Percentiles rank a stretch among this genome's conserved stretches.
These are phyloP conservation scores for Diaporthe amygdali DNA, from an alignment of 2,329 filamentous ascomycete species.

Conservation along the genomic window DNA sequence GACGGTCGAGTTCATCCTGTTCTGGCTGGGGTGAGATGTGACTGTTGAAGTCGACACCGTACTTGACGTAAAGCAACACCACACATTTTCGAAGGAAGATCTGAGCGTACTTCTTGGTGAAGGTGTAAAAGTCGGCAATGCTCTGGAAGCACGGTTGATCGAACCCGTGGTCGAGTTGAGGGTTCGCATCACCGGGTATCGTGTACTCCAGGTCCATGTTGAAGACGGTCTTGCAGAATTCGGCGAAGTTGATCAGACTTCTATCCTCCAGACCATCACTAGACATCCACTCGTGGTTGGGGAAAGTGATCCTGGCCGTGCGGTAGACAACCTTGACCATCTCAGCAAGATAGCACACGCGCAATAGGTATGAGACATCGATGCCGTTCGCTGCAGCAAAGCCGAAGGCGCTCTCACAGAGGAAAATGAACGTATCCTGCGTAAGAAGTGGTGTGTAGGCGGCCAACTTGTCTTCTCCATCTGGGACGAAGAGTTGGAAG, in stretches of 20 bases:
- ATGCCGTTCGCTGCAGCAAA: constrained; percentile 70
- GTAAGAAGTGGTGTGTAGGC: constrained; percentile 59
- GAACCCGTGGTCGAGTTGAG: constrained; percentile 46
- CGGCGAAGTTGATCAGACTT: constrained; percentile 58
- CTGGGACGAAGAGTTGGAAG: constrained; percentile 71
- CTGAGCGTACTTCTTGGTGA: constrained; percentile 84
- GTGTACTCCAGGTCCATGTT: constrained; percentile 49
- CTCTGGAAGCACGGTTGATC: constrained; percentile 60
- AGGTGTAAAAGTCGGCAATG: constrained; percentile 59
- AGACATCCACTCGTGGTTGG: constrained; percentile 42
- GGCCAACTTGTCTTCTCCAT: background rate
- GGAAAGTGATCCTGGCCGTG: constrained; percentile 57
- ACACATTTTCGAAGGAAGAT: constrained; percentile 85
- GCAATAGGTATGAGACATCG: constrained; percentile 80
- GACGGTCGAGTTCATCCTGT: constrained; percentile 79
- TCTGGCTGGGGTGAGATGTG: constrained; percentile 67
- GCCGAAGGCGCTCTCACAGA: constrained; percentile 79
- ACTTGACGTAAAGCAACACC: constrained; percentile 85
- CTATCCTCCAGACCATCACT: constrained; percentile 38
- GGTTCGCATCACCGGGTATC: constrained; percentile 39
- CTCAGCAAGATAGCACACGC: constrained; percentile 89
- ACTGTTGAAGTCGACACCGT: constrained; percentile 85
- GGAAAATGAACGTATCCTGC: constrained; percentile 78
- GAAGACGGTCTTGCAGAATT: constrained; percentile 57
- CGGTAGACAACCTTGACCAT: constrained; percentile 79